These are phyloP conservation scores for Termitomyces eurrhizus DNA, from an alignment of 768 basidiomycete genomes.

Conservation along the genomic window DNA sequence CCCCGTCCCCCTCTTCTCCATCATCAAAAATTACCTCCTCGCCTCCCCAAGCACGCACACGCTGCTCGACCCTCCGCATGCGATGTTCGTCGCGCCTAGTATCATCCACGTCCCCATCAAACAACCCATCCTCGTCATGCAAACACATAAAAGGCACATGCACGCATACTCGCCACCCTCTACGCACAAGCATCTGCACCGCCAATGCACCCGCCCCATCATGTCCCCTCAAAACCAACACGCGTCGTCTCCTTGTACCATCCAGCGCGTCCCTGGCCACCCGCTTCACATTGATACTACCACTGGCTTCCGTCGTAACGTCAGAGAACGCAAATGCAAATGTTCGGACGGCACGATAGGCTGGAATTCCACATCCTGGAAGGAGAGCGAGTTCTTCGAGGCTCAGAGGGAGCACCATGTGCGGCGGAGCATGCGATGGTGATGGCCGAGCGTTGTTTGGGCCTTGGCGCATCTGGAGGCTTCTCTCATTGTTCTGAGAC, in stretches of 20 bases:
- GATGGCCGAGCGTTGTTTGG: neutral
- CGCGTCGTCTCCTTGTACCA: constrained; percentile 27
- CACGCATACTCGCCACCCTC: constrained; percentile 73
- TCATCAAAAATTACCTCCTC: constrained; percentile 76
- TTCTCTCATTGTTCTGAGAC: constrained; percentile 4
- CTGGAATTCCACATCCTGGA: constrained; percentile 75
- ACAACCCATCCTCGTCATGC: constrained; percentile 9
- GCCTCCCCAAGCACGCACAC: constrained; percentile 65
- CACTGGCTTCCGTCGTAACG: neutral
- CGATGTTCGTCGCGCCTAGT: constrained; percentile 32
- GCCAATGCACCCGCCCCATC: constrained; percentile 75
- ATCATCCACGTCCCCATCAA: neutral
- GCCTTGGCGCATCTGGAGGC: neutral
- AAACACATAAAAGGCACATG: constrained; percentile 41
- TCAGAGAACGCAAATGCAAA: constrained; percentile 44
- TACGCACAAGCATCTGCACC: constrained; percentile 67
- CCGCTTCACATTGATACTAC: constrained; percentile 3
- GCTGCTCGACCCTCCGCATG: constrained; percentile 46
- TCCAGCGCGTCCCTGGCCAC: constrained; percentile 10
- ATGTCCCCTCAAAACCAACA: constrained; percentile 68
- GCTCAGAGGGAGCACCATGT: constrained; percentile 22
- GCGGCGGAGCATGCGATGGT: neutral
- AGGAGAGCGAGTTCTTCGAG: constrained; percentile 79
- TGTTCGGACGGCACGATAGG: constrained; percentile 76
- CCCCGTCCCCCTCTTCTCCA: constrained; percentile 32